Base-by-base conservation (phyloP, 2,329 filamentous ascomycete species). In the Tolypocladium cylindrosporum region DNA sequence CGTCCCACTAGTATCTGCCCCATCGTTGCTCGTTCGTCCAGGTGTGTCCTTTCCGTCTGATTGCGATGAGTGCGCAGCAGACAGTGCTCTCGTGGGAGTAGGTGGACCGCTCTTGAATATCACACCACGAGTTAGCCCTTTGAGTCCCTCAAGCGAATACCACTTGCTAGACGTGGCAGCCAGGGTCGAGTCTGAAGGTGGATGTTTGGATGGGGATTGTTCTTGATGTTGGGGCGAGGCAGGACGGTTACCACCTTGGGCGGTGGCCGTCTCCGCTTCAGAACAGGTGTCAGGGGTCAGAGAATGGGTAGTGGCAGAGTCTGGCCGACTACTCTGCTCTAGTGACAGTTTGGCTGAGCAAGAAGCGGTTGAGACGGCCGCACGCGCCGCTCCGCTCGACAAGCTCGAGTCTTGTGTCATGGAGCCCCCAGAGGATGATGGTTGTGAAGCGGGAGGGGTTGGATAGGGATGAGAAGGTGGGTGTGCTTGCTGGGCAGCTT, bases 91-190 rank as follows among this genome's bases (percentile, higher is more conserved):
- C 63, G 91, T 93, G 58, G 93, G 95, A 65, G 93, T 92, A 61
- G 91, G 87, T 65, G 91, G 89, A 66, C 90, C 94, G 79, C 91
- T 96, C 92, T 97, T 96, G 79, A 85, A 78, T 74, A 85, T 68
- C 63, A 71, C 66, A 68, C 68, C 84, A 82, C 86, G 82, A 84
- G 91, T 97, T 91, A 97, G 92, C 89, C 87, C 88, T 79, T 84
- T 89, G 74, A 88, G 81, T 78, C 83, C 81, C 75, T 83, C 80
- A 79, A 84, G 77, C 71, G 85, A 84, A 72, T 82, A 81, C 75
- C 83, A 86, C 71, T 82, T 75, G 71, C 74, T 73, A 64, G 71
- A 70, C 63, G 69, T 69, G 61, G 74, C 67, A 63, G 69, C 66
- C 67, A 70, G 63, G 62, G 69, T 67, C 62, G 70, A 62, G 61